Base-by-base conservation (phyloP, 805 yeast genomes). In the Huiozyma naganishii region DNA sequence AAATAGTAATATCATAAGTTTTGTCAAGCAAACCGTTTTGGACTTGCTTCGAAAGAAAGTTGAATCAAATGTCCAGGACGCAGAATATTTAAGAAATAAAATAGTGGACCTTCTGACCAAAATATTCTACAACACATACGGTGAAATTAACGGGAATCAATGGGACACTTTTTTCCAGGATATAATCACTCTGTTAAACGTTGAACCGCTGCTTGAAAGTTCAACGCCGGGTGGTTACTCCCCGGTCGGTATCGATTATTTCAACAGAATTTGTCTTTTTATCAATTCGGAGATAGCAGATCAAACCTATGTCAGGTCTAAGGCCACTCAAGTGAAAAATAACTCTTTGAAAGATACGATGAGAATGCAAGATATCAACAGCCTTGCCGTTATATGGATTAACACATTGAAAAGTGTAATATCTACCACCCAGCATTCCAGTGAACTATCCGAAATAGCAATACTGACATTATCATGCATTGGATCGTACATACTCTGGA, bases 251-350 rank as follows among this genome's bases (percentile, higher is more conserved):
- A 74, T 51, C 59, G 97, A 89, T 57, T 76, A 84, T 61, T 88
- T 83, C 61, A 63, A 82, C 34, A 74, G 96, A 56, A 74, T 87
- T 6, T 67, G 88, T 46, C 62, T 79, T 37, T 76, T 83, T 29
- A 77, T 92, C 47, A 97, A 92, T 61, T 80, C 80, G 29, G 96
- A 89, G 64, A 87, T 92, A 52, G 98, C 95, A 32, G 98, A 92
- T 61, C 92, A 84, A 58, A 73, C 89, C 51, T 83, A 88, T 50
- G 66, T 79, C 30, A 76, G 95, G 53, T 76, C 82, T 8, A 77
- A 77, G 51, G 75, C 74, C 27, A 62, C 72, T 11, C 75, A 74
- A 38, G 80, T 79, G 39, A 75, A 85, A 54, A 85, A 83, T 61
- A 81, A 74, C 52, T 64, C 68, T 37, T 69, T 92, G 48, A 92